phyloP scores from a whole-genome alignment of 129 eudicot genomes.

The Flaveria brownii region DNA sequence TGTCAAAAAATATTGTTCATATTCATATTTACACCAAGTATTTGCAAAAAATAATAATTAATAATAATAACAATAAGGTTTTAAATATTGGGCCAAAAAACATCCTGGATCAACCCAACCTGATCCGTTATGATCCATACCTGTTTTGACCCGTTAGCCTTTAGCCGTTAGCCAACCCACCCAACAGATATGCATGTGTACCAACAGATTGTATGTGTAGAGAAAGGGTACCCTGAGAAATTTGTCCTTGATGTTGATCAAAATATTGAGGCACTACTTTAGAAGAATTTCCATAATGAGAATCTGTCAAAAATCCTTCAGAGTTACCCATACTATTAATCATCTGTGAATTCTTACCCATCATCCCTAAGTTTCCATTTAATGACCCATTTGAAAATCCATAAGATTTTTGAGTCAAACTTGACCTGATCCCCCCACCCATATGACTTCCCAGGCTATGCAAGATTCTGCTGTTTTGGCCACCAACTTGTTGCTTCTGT shows the following conservation, averaged over 20 bases:
- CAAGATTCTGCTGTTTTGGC: slow-evolving; percentile 79
- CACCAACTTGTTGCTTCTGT: slow-evolving; percentile 69
- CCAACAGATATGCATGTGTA: not conserved
- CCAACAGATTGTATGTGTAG: not conserved
- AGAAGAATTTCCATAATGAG: slow-evolving; percentile 53
- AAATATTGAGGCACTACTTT: slow-evolving; percentile 51
- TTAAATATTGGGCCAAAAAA: not conserved
- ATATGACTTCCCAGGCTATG: slow-evolving; percentile 83
- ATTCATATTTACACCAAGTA: not conserved
- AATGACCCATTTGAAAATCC: slow-evolving; percentile 62
- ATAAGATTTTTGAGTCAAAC: slow-evolving; percentile 63
- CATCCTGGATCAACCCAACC: slow-evolving; percentile 7
- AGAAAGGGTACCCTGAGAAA: slow-evolving; percentile 54
- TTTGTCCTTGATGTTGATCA: slow-evolving; percentile 74
- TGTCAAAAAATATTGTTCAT: not conserved
- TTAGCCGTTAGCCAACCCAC: not conserved
- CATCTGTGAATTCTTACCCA: slow-evolving; percentile 52
- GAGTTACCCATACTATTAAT: slow-evolving; percentile 65
- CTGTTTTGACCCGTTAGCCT: not conserved
- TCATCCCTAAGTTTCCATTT: slow-evolving; percentile 62
- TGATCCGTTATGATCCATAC: too few species aligned
- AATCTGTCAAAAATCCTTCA: slow-evolving; percentile 55
- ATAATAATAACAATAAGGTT: not conserved
- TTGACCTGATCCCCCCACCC: slow-evolving; percentile 78
- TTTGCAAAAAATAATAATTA: not conserved